Evolutionary conservation across 2,329 filamentous ascomycete genomes (phyloP).

Genomic region (Pseudogymnoascus sp.): DNA sequence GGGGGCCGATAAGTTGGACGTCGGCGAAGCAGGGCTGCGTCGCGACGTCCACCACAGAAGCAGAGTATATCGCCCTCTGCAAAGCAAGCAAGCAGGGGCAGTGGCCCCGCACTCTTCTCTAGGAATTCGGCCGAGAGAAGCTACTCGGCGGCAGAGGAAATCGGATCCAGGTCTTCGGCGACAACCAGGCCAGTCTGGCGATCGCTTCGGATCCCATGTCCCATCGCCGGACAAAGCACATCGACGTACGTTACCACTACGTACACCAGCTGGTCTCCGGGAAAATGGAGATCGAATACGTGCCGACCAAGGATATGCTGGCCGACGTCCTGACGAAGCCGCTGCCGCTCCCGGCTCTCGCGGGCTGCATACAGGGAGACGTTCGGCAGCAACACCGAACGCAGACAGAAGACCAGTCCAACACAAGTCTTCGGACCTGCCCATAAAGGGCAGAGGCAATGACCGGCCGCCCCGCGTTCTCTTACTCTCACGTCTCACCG

Average conservation of each 20-base stretch:
- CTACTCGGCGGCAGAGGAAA: background rate
- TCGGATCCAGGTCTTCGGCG: background rate
- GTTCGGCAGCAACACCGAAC: too few species aligned
- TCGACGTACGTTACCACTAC: constrained; percentile 3
- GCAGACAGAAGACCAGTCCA: too few species aligned
- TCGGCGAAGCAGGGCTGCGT: constrained; percentile 14
- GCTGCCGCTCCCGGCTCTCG: background rate
- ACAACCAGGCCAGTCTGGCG: constrained; percentile 2
- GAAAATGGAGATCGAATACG: background rate
- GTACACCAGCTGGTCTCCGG: background rate
- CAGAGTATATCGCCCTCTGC: constrained; percentile 14
- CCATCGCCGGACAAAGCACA: background rate
- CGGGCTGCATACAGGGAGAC: background rate
- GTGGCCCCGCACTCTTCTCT: constrained; percentile 7
- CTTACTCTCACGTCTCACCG: too few species aligned
- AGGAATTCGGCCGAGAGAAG: background rate
- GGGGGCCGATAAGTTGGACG: constrained; percentile 9
- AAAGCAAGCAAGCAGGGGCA: constrained; percentile 9
- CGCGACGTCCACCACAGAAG: constrained; percentile 14
- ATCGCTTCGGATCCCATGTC: constrained; percentile 2
- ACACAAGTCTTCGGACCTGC: too few species aligned
- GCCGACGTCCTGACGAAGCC: constrained; percentile 3
- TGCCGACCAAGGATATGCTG: background rate
- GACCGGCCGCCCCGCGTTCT: too few species aligned
- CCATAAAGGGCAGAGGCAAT: too few species aligned